Conservation (phyloP, 202 grass and related monocot species). For the Digitaria exilis region DNA sequence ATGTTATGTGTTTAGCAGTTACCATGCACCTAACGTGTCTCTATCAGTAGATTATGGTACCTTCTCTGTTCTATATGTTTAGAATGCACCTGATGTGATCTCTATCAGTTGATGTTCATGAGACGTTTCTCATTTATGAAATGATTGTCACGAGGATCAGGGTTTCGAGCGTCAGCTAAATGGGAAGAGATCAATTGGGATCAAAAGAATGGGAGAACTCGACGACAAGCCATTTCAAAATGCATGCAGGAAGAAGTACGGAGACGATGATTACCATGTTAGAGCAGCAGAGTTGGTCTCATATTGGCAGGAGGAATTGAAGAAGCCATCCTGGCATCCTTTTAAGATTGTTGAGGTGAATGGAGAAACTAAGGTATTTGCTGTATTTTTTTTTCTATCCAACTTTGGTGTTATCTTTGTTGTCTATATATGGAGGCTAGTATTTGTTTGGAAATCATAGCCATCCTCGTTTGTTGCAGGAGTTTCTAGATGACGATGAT, state of each 20-base stretch:
- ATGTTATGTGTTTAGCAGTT: not conserved
- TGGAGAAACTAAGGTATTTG: constrained; percentile 42
- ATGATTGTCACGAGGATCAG: constrained; percentile 18
- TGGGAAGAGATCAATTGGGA: constrained; percentile 47
- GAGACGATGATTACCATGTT: constrained; percentile 47
- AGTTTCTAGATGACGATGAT: constrained; percentile 73
- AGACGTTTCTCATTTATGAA: constrained; percentile 26
- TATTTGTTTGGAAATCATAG: not conserved
- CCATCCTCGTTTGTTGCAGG: constrained; percentile 37
- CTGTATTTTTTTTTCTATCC: not conserved
- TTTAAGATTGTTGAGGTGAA: constrained; percentile 46
- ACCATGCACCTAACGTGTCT: not conserved
- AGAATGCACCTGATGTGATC: no score
- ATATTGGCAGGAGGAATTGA: constrained; percentile 54
- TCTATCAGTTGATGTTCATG: constrained; percentile 29
- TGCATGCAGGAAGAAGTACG: constrained; percentile 58
- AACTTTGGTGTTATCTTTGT: not conserved
- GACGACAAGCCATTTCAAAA: constrained; percentile 62
- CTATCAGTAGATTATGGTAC: constrained; percentile 18
- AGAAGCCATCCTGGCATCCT: constrained; percentile 63
- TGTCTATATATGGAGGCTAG: not conserved
- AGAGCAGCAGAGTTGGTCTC: constrained; percentile 44
- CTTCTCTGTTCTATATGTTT: no score
- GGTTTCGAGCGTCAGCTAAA: constrained; percentile 59
- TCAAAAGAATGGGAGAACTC: constrained; percentile 67